Conservation (phyloP, 2,329 filamentous ascomycete genomes). For the Pezicula radicicola region DNA sequence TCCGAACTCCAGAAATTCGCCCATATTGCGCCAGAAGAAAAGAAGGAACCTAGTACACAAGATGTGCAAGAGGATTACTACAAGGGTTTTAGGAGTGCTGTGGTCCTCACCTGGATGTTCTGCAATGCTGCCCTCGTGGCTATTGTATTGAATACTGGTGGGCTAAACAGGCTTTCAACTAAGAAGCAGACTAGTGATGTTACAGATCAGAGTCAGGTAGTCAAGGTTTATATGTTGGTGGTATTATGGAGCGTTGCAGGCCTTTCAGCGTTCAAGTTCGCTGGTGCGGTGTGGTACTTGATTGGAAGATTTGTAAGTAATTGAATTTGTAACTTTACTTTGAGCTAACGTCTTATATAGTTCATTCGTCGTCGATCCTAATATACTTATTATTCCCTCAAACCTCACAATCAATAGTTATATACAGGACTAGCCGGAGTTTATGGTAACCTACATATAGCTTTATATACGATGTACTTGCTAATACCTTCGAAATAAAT, state of each 20-base stretch:
- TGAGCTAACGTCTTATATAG: too few relatives aligned
- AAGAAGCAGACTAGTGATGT: conserved; percentile 28
- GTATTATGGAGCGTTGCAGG: conserved; percentile 23
- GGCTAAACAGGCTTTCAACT: conserved; percentile 80
- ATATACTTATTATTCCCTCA: too few relatives aligned
- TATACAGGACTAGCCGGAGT: too few relatives aligned
- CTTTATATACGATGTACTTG: too few relatives aligned
- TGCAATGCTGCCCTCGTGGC: conserved; percentile 85
- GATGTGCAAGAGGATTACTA: conserved; percentile 97
- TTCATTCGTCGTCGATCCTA: too few relatives aligned
- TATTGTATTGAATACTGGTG: conserved; percentile 79
- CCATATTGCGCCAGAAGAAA: conserved; percentile 68
- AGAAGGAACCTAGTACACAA: conserved; percentile 49
- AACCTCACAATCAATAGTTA: too few relatives aligned
- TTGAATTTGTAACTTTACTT: too few relatives aligned
- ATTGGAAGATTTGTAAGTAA: not conserved
- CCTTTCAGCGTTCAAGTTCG: conserved; percentile 17
- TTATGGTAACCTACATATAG: too few relatives aligned
- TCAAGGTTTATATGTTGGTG: conserved; percentile 16
- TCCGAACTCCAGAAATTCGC: conserved; percentile 71
- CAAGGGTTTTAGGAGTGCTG: conserved; percentile 84
- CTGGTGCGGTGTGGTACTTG: conserved; percentile 18
- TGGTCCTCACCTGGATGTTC: conserved; percentile 94
- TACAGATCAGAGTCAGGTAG: conserved; percentile 3
- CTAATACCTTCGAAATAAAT: too few relatives aligned